These are phyloP conservation scores for Geotrichum ghanense DNA, from an alignment of 805 yeast species.

Conservation along the genomic window DNA sequence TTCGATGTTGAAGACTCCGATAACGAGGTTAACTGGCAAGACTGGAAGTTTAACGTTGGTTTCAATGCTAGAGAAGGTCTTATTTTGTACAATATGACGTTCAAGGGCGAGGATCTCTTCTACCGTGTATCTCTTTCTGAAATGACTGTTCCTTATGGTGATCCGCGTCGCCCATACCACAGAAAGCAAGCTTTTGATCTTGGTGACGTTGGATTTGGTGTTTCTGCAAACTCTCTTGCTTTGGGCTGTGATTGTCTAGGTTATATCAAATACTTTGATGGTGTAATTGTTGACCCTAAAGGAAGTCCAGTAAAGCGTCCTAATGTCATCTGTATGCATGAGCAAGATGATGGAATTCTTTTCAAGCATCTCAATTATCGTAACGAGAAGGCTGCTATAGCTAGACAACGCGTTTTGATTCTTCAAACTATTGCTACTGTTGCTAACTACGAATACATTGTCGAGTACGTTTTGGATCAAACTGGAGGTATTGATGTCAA, in stretches of 20 bases:
- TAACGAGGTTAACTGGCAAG: slow-evolving; percentile 63
- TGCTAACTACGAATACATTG: slow-evolving; percentile 71
- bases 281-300: slow-evolving; percentile 39
- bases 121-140: slow-evolving; percentile 66
- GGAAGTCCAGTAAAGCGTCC: slow-evolving; percentile 57
- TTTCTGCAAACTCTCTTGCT: slow-evolving; percentile 51
- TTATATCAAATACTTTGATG: slow-evolving; percentile 62
- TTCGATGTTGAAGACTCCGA: slow-evolving; percentile 43
- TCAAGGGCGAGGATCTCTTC: slow-evolving; percentile 67
- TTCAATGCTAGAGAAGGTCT: slow-evolving; percentile 71
- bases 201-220: slow-evolving; percentile 78
- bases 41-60: slow-evolving; percentile 67
- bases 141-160: slow-evolving; percentile 84
- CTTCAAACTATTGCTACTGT: slow-evolving; percentile 76
- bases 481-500: slow-evolving; percentile 71
- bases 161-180: slow-evolving; percentile 71
- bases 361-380: slow-evolving; percentile 73
- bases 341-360: slow-evolving; percentile 70
- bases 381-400: slow-evolving; percentile 62
- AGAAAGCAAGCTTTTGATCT: slow-evolving; percentile 80
- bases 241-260: slow-evolving; percentile 81
- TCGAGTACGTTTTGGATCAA: slow-evolving; percentile 62
- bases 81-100: slow-evolving; percentile 57
- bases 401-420: slow-evolving; percentile 66
- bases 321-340: slow-evolving; percentile 73